A percentile compares a stretch with the other conserved stretches of the same genome.
Conservation (phyloP, 257 asterid species). For the Leptodermis oblonga region DNA sequence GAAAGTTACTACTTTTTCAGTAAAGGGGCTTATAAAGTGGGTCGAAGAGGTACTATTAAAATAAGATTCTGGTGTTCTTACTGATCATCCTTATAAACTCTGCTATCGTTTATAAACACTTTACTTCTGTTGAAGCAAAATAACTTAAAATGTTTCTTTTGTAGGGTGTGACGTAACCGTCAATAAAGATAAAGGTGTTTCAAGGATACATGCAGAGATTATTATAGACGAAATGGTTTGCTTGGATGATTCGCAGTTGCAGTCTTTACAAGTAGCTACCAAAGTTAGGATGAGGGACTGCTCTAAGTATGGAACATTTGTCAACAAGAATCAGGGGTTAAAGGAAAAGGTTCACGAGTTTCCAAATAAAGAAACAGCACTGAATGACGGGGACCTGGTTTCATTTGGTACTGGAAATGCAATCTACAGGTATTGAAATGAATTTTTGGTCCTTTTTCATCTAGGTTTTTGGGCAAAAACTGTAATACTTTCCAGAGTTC, state of each 20-base stretch:
- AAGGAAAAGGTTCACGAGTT: conserved; percentile 75
- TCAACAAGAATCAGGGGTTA: conserved; percentile 36
- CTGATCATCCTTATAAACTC: not conserved
- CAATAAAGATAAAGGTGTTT: conserved; percentile 87
- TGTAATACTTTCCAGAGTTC: conserved; percentile 2
- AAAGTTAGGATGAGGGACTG: conserved; percentile 74
- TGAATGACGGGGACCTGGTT: conserved; percentile 74
- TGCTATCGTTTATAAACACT: no score
- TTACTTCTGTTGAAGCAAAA: not conserved
- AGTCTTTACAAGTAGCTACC: conserved; percentile 36
- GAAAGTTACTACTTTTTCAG: conserved; percentile 66
- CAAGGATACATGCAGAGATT: conserved; percentile 95
- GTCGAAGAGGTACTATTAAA: conserved; percentile 65
- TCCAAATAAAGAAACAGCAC: conserved; percentile 58
- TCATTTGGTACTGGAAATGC: conserved; percentile 94
- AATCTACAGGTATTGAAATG: conserved; percentile 55
- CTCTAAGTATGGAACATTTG: conserved; percentile 90
- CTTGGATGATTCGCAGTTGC: conserved; percentile 40
- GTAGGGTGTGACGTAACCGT: conserved; percentile 84
- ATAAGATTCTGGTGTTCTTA: not conserved
- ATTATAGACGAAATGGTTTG: conserved; percentile 74
- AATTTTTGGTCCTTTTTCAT: conserved; percentile 10
- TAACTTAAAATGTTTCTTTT: conserved; percentile 8
- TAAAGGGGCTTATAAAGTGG: conserved; percentile 80
- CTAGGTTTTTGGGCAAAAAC: not conserved